Evolutionary conservation across 768 basidiomycete genomes (phyloP).

Genomic region (Stropharia rugosoannulata): DNA sequence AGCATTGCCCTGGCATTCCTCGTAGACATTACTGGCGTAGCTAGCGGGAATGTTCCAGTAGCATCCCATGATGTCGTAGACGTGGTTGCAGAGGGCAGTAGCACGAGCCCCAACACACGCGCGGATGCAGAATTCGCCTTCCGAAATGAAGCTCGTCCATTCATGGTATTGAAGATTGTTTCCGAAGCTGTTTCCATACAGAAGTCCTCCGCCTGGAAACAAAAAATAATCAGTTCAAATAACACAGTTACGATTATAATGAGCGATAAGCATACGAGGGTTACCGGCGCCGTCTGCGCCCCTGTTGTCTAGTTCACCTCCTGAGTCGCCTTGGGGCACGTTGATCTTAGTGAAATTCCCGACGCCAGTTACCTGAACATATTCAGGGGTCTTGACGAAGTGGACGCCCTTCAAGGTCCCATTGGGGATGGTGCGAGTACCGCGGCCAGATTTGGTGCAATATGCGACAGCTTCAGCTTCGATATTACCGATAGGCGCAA

Average conservation of each 20-base stretch:
- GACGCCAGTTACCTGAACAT: conserved; percentile 60
- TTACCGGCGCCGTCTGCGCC: conserved; percentile 63
- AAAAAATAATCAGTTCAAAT: conserved; percentile 20
- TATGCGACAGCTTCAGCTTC: conserved; percentile 72
- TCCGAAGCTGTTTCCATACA: conserved; percentile 67
- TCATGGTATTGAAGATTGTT: conserved; percentile 59
- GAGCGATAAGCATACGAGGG: conserved; percentile 27
- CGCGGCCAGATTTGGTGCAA: conserved; percentile 73
- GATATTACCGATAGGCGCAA: conserved; percentile 60
- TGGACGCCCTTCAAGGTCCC: conserved; percentile 70
- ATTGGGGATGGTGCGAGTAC: conserved; percentile 69
- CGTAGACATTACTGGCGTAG: conserved; percentile 59
- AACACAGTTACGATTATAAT: neutral
- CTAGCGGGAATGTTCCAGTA: conserved; percentile 73
- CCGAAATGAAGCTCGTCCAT: conserved; percentile 86
- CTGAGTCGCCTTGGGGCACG: conserved; percentile 49
- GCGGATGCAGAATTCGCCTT: conserved; percentile 67
- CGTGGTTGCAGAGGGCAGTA: conserved; percentile 68
- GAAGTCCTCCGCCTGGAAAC: conserved; percentile 60
- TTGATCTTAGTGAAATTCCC: conserved; percentile 74
- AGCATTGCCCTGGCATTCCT: conserved; percentile 64
- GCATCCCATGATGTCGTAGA: conserved; percentile 71
- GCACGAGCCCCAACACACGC: conserved; percentile 63
- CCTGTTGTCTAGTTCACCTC: conserved; percentile 74
- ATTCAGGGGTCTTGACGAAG: conserved; percentile 63